These are phyloP conservation scores for Penicillium subrubescens DNA, from an alignment of 495 filamentous ascomycete genomes.

Conservation along the genomic window DNA sequence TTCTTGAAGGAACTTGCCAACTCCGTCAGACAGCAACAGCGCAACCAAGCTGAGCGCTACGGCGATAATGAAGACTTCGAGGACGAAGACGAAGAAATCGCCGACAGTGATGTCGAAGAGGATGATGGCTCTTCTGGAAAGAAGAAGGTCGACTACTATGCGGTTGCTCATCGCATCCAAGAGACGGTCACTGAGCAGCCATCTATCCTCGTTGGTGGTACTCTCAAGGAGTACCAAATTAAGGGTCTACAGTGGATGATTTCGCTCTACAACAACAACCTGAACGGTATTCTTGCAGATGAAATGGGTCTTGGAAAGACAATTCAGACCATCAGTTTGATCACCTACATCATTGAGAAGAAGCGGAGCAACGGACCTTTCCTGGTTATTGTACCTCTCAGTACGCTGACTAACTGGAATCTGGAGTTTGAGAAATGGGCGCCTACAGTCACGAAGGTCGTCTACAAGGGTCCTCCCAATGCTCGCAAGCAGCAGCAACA, in stretches of 20 bases:
- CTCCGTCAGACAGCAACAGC: slow-evolving; percentile 90
- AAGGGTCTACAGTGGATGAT: slow-evolving; percentile 99
- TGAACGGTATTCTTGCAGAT: slow-evolving; percentile 97
- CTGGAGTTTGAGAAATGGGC: slow-evolving; percentile 99
- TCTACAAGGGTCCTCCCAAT: slow-evolving; percentile 95
- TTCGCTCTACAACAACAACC: slow-evolving; percentile 98
- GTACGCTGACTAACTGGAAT: slow-evolving; percentile 98
- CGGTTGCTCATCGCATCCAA: slow-evolving; percentile 92
- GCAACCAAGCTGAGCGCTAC: slow-evolving; percentile 75
- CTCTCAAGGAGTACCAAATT: slow-evolving; percentile 94
- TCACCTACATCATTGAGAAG: slow-evolving; percentile 94
- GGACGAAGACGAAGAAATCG: slow-evolving; percentile 69
- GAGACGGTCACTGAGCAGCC: slow-evolving; percentile 87
- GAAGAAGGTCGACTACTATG: slow-evolving; percentile 93
- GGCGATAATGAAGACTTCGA: slow-evolving; percentile 62
- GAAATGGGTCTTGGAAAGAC: slow-evolving; percentile 99
- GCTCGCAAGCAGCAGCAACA: slow-evolving; percentile 88
- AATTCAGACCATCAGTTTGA: slow-evolving; percentile 96
- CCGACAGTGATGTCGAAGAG: slow-evolving; percentile 64
- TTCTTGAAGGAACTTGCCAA: slow-evolving; percentile 94
- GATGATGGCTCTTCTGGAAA: slow-evolving; percentile 67
- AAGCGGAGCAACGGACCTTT: slow-evolving; percentile 94
- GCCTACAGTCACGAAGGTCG: slow-evolving; percentile 77
- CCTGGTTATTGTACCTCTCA: slow-evolving; percentile 93
- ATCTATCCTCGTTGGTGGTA: slow-evolving; percentile 82